These are phyloP conservation scores for Malus hybrid DNA, from an alignment of 331 rosid genomes.

Conservation along the genomic window DNA sequence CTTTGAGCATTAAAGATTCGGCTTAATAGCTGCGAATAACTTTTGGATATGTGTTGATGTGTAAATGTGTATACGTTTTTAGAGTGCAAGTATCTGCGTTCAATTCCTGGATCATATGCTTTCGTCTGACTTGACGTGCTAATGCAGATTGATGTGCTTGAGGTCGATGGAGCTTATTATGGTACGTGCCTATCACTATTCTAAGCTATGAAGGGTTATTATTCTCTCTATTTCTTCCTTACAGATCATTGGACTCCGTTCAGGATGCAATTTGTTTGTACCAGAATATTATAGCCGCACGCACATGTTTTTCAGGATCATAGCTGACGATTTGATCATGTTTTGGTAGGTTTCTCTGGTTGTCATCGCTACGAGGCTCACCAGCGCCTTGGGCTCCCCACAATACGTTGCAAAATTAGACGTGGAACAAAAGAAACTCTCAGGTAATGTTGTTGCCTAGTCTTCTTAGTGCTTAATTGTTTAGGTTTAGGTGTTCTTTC, in stretches of 20 bases:
- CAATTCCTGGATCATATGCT: background rate
- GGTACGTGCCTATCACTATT: conserved; percentile 38
- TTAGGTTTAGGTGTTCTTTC: background rate
- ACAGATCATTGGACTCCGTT: background rate
- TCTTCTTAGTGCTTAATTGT: background rate
- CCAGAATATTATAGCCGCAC: background rate
- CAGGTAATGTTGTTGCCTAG: conserved; percentile 26
- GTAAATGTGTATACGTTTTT: background rate
- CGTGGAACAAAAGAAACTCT: conserved; percentile 91
- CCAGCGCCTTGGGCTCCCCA: conserved; percentile 82
- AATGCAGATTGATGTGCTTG: conserved; percentile 90
- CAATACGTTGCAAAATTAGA: conserved; percentile 87
- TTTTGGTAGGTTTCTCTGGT: conserved; percentile 72
- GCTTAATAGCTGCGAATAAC: background rate
- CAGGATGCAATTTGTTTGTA: background rate
- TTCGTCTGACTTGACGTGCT: background rate
- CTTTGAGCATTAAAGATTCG: background rate
- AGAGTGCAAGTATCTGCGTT: background rate
- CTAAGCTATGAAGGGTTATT: background rate
- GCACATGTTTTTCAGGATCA: background rate
- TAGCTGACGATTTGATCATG: background rate
- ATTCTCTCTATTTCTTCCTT: background rate
- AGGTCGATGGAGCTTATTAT: conserved; percentile 86
- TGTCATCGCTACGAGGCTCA: conserved; percentile 97
- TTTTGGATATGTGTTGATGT: background rate